Base-by-base conservation (phyloP, 371 early-diverging fungal species). In the Batkoa obscura region DNA sequence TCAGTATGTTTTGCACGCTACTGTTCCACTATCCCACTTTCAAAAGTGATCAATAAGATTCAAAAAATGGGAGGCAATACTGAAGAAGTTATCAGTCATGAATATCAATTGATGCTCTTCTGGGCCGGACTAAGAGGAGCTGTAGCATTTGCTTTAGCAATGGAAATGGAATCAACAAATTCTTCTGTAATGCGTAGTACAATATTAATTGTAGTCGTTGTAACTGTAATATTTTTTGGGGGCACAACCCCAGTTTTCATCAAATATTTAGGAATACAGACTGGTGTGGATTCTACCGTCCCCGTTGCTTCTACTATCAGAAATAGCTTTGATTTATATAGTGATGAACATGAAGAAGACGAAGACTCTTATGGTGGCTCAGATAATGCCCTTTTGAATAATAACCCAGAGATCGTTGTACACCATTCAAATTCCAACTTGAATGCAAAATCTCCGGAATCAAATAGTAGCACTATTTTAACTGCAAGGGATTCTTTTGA, bases 71-170 rank as follows among this genome's bases (percentile, higher is more conserved):
- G 75, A 9, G 72, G 78, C 23, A 71, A 72, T 55, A 73, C 76
- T 0, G 67, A 66, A 12, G 73, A 77, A 36, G 63, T 67, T 6
- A 72, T 94, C 30, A 84, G 92, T n/a, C 68, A 74, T 34, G 78
- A 81, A 31, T 88, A 93, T 63, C 92, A 91, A 60, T 70, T 86
- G 30, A 90, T 95, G 89, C 65, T 95, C 4, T 91, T 90, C 68
- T 93, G 90, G 88, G 83, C 92, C 8, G 94, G 92, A 0, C 71
- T 95, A 10, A 84, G 96, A 36, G 96, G 96, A 1, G 94, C 96
- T 15, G 89, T 95, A 12, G 89, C 94, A 0, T 92, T 93, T 72
- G 96, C 94, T 0, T 70, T 95, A 41, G 81, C 90, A 2, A 87
- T 86, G 53, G 83, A 84, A 57, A 69, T 93, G 5, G 72, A 74